A percentile compares a stretch with the other conserved stretches of the same genome.
Conservation (phyloP, 768 basidiomycete species). For the Hortiboletus campestris region DNA sequence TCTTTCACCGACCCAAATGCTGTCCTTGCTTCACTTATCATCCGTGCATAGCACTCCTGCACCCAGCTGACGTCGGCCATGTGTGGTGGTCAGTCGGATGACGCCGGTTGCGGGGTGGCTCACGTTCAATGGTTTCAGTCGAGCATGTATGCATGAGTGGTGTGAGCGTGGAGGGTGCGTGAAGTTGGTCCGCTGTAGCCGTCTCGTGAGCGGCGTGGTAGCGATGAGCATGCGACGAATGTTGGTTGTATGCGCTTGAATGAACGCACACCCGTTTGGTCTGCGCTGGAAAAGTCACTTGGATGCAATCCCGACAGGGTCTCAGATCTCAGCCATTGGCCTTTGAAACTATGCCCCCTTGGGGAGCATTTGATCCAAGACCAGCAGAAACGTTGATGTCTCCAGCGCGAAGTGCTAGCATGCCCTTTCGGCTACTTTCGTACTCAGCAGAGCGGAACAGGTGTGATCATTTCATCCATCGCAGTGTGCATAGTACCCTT, state of each 20-base stretch:
- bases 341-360: no score
- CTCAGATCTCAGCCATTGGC: no score
- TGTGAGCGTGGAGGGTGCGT: neutral
- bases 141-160: neutral
- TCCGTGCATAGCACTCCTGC: no score
- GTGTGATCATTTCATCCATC: neutral
- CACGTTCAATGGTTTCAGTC: neutral
- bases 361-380: neutral
- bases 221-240: neutral
- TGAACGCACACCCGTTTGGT: no score
- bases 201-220: neutral
- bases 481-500: no score
- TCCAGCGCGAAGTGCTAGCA: no score
- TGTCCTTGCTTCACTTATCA: no score
- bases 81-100: neutral
- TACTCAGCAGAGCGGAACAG: neutral
- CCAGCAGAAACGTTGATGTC: neutral
- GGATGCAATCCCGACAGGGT: no score
- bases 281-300: neutral
- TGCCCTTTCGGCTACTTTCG: no score
- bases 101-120: neutral
- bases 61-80: slow-evolving; percentile 1
- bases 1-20: no score
- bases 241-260: slow-evolving; percentile 1
- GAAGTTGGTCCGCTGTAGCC: neutral